Evolutionary conservation across 306 rosid genomes (phyloP), one percentile per base, ranked within the genome.

Genomic region (Prunus davidiana): DNA sequence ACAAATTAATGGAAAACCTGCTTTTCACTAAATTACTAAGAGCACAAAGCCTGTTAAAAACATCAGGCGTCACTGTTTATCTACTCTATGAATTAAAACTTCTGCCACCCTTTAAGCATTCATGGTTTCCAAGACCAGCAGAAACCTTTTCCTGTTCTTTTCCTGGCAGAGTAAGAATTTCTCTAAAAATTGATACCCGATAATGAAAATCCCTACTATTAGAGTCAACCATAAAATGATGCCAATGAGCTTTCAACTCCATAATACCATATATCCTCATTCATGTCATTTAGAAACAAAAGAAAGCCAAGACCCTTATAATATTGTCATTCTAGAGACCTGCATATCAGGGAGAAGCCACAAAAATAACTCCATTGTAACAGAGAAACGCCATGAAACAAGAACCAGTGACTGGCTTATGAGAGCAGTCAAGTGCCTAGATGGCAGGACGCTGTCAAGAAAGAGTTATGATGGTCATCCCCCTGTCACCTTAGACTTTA

Each of bases 301-400:
- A 24, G 18, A 27, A 41, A 46, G 25, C 45, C 55, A 34, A 61
- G 69, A 58, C 67, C 38, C 27, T 65, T 74, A 24, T 46, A 19
- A 74, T 18, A 19, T 46, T 19, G 60, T 45, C 57, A 25, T 47
- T 19, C 69, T 60, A 60, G 27, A 54, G 57, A 58, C 25, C 55
- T 15, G 69, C 46, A 46, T 67, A 77, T 27, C 27, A 6, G 61
- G 81, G 71, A 78, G 60, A 81, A 81, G 79, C 83, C 50, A 75
- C 74, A 79, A 47, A 82, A 82, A 82, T 55, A 80, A 83, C 84
- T 72, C 80, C 71, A 58, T 50, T 62, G 58, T 72, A 80, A 69
- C 51, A 62, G 62, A 54, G 47, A 43, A 67, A 75, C 2, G 51
- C 67, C 52, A 69, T 24, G 12, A 70, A 69, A 74, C 25, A 62